These are phyloP conservation scores for Pseudocercospora pini-densiflorae DNA, from an alignment of 2,329 filamentous ascomycete species.

Conservation along the genomic window DNA sequence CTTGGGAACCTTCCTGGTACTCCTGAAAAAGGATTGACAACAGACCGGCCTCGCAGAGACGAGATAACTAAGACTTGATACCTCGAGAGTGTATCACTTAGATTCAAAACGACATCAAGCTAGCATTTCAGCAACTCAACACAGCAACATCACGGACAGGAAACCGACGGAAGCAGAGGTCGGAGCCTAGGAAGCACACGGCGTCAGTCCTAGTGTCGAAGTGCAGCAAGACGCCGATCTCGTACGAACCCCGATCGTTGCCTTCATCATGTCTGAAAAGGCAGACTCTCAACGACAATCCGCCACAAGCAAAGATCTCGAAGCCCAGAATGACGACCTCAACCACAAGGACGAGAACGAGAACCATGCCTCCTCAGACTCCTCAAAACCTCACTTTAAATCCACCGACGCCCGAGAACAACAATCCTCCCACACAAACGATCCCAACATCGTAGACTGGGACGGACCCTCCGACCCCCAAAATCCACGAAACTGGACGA, in stretches of 20 bases:
- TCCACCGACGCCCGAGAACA: neutral
- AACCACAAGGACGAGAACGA: conserved; percentile 5
- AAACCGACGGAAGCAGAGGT: no score
- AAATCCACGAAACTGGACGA: conserved; percentile 65
- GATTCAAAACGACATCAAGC: no score
- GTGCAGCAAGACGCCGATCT: neutral
- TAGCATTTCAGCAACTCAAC: no score
- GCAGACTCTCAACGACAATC: neutral
- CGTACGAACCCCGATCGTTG: neutral
- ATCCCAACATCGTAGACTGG: conserved; percentile 62
- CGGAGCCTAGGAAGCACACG: neutral
- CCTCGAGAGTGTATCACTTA: neutral
- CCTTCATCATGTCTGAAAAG: neutral
- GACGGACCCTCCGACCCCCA: conserved; percentile 54
- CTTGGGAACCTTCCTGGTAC: neutral
- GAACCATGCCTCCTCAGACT: neutral
- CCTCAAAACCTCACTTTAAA: neutral
- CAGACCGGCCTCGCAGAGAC: neutral
- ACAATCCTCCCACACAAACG: neutral
- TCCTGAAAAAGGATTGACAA: neutral
- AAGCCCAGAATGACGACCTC: conserved; percentile 8
- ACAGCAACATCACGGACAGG: no score
- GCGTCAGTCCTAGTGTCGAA: neutral
- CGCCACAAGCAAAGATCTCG: conserved; percentile 4
- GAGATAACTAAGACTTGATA: neutral